Percentiles rank a stretch among this genome's conserved stretches.
Conservation (phyloP, 495 filamentous ascomycete genomes). For the Immersiella caudata region DNA sequence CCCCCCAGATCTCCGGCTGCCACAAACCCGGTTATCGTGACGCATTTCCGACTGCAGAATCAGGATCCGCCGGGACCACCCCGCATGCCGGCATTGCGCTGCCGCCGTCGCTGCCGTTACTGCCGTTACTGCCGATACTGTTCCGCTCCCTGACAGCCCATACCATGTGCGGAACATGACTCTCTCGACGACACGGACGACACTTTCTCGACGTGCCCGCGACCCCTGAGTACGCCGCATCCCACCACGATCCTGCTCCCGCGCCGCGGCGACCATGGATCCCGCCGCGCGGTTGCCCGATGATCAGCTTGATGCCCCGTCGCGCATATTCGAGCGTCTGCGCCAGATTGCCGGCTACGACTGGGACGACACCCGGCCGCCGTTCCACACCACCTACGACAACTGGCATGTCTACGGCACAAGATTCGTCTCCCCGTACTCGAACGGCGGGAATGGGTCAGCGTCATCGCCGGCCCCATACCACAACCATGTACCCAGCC, state of each 20-base stretch:
- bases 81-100: slow-evolving; percentile 26
- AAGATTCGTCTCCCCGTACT: slow-evolving; percentile 48
- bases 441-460: slow-evolving; percentile 33
- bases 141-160: background rate
- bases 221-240: slow-evolving; percentile 29
- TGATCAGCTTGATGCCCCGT: slow-evolving; percentile 67
- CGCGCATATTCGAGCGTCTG: slow-evolving; percentile 72
- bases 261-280: slow-evolving; percentile 48
- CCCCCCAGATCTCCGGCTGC: background rate
- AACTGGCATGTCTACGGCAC: slow-evolving; percentile 64
- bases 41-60: slow-evolving; percentile 7
- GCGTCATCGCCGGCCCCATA: slow-evolving; percentile 30
- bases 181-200: slow-evolving; percentile 39
- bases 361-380: slow-evolving; percentile 70
- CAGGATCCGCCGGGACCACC: slow-evolving; percentile 11
- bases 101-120: background rate
- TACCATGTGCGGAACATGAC: slow-evolving; percentile 42
- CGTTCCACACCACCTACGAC: slow-evolving; percentile 83
- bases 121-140: background rate
- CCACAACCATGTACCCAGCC: slow-evolving; percentile 28
- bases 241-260: slow-evolving; percentile 12
- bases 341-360: slow-evolving; percentile 72
- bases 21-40: slow-evolving; percentile 12
- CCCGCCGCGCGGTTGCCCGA: slow-evolving; percentile 53
- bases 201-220: slow-evolving; percentile 32